These are phyloP conservation scores for Eucalyptus regnans DNA, from an alignment of 345 rosid genomes.

Conservation along the genomic window DNA sequence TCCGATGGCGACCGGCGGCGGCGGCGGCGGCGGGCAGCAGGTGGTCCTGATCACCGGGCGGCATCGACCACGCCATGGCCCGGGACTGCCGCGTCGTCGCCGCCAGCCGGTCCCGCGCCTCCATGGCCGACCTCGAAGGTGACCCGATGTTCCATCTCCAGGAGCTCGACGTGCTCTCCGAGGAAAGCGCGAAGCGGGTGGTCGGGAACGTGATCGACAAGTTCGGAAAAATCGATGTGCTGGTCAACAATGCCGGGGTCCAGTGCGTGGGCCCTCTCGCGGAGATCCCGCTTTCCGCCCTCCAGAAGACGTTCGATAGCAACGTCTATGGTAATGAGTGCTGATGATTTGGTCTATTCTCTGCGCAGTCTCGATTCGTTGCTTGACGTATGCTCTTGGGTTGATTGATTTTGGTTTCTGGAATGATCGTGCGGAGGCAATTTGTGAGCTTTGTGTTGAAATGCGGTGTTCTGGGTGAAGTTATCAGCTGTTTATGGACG, in stretches of 20 bases:
- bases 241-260: conserved; percentile 80
- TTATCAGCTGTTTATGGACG: neutral
- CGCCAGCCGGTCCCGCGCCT: conserved; percentile 41
- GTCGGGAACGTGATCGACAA: conserved; percentile 38
- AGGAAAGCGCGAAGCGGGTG: conserved; percentile 33
- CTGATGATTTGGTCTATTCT: neutral
- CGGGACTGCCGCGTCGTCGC: conserved; percentile 64
- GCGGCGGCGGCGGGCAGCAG: neutral
- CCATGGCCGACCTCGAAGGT: conserved; percentile 61
- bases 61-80: conserved; percentile 82
- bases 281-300: conserved; percentile 51
- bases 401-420: neutral
- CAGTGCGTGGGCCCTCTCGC: conserved; percentile 85
- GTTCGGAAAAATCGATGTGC: conserved; percentile 61
- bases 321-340: conserved; percentile 53
- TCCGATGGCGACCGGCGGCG: neutral
- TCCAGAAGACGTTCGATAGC: conserved; percentile 52
- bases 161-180: conserved; percentile 72
- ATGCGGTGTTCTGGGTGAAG: neutral
- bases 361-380: neutral
- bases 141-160: conserved; percentile 52
- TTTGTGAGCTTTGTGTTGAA: neutral
- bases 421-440: neutral
- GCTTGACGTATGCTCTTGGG: neutral
- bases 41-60: conserved; percentile 87